Percentiles rank a stretch among this genome's conserved stretches.
Evolutionary conservation across 2,329 filamentous ascomycete species (phyloP).

Genomic region (Fusarium buxicola): DNA sequence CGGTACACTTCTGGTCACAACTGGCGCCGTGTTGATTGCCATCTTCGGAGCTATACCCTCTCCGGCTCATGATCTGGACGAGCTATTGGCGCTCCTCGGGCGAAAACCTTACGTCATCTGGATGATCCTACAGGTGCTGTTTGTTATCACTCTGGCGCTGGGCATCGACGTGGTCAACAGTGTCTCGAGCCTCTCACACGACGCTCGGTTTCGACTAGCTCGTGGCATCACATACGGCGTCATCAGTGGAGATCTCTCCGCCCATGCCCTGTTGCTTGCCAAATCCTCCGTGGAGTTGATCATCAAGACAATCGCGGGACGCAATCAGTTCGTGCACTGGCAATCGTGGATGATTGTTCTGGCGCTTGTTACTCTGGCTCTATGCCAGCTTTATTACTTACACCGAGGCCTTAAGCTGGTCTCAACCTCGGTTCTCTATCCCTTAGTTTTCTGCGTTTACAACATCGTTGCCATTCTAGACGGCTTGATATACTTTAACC

Average conservation of each 20-base stretch:
- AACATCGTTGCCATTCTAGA: constrained; percentile 99
- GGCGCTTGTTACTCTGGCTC: constrained; percentile 81
- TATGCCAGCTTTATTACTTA: constrained; percentile 94
- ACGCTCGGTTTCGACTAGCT: constrained; percentile 76
- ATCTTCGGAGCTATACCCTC: constrained; percentile 94
- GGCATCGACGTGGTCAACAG: constrained; percentile 67
- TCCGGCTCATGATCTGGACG: constrained; percentile 86
- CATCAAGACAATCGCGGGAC: constrained; percentile 84
- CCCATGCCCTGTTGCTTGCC: constrained; percentile 90
- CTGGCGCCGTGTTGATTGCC: constrained; percentile 90
- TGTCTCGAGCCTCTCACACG: constrained; percentile 66
- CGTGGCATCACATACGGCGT: constrained; percentile 89
- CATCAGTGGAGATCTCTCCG: constrained; percentile 92
- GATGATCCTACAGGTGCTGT: constrained; percentile 83
- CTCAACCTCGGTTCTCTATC: constrained; percentile 95
- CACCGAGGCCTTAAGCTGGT: constrained; percentile 94
- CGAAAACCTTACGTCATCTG: constrained; percentile 84
- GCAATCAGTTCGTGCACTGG: constrained; percentile 96
- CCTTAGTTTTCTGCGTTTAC: constrained; percentile 97
- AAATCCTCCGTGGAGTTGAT: constrained; percentile 97
- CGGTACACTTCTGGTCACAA: constrained; percentile 88
- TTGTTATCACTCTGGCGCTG: constrained; percentile 77
- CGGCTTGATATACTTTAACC: constrained; percentile 95
- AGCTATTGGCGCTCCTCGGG: constrained; percentile 81
- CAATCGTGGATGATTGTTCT: constrained; percentile 93